Percentiles rank a stretch among this genome's conserved stretches.
phyloP scores from a whole-genome alignment of 495 filamentous ascomycete genomes.

The Pyrenula aspistea region DNA sequence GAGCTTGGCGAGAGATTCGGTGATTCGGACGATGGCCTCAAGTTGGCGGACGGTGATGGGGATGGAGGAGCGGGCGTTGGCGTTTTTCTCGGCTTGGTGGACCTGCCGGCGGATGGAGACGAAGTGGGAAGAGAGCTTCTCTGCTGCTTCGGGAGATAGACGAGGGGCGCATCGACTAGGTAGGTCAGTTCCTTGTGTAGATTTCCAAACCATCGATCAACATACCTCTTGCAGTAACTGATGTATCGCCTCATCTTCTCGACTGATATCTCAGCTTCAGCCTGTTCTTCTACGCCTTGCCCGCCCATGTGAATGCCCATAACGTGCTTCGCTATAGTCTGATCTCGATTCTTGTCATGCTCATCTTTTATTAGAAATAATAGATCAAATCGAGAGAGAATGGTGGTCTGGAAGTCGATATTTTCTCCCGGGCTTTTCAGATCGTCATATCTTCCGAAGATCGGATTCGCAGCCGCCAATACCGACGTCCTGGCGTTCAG shows the following conservation, averaged over 20 bases:
- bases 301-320: constrained; percentile 97
- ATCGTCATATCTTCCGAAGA: constrained; percentile 97
- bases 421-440: constrained; percentile 97
- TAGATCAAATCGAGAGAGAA: constrained; percentile 98
- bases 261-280: constrained; percentile 75
- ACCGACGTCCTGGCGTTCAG: constrained; percentile 93
- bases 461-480: constrained; percentile 90
- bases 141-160: constrained; percentile 82
- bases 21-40: constrained; percentile 94
- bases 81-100: constrained; percentile 75
- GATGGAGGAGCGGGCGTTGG: constrained; percentile 80
- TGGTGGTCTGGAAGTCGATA: constrained; percentile 99
- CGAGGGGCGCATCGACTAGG: constrained; percentile 79
- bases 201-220: constrained; percentile 6
- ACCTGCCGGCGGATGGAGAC: constrained; percentile 93
- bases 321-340: constrained; percentile 90
- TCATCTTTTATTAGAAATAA: constrained; percentile 98
- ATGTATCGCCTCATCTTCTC: constrained; percentile 98
- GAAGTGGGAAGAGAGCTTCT: constrained; percentile 96
- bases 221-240: constrained; percentile 90
- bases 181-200: not conserved
- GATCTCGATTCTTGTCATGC: constrained; percentile 80
- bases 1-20: constrained; percentile 89
- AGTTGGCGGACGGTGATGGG: constrained; percentile 97
- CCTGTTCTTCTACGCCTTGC: constrained; percentile 68